phyloP scores from a whole-genome alignment of 208 protist species.

The Acanthamoeba healyi region DNA sequence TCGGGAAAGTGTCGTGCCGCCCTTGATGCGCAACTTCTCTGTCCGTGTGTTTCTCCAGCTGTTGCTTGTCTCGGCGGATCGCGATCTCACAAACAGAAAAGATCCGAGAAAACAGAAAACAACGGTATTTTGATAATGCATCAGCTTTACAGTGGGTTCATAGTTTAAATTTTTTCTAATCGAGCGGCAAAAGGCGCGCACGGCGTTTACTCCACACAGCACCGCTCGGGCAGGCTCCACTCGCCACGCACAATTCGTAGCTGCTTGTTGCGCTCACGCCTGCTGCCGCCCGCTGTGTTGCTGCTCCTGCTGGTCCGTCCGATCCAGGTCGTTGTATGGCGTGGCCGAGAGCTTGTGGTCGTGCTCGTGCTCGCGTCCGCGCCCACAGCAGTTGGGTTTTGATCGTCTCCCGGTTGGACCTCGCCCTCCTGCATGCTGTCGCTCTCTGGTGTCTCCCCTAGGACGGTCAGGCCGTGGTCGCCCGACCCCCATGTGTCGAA shows the following conservation, averaged over 20 bases:
- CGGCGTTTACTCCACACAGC: not conserved
- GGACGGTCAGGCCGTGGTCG: not conserved
- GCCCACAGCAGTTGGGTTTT: not conserved
- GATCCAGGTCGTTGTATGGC: not conserved
- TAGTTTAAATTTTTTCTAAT: too few relatives aligned
- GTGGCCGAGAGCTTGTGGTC: too few relatives aligned
- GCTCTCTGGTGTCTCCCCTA: not conserved
- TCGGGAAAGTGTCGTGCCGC: too few relatives aligned
- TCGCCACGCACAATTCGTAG: slow-evolving; percentile 22
- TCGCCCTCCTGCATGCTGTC: not conserved
- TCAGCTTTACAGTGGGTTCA: too few relatives aligned
- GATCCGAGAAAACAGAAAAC: too few relatives aligned
- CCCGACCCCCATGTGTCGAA: not conserved
- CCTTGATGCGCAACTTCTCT: too few relatives aligned
- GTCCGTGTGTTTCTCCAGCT: too few relatives aligned
- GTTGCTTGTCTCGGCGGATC: too few relatives aligned
- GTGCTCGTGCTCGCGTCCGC: not conserved
- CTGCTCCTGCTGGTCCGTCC: not conserved
- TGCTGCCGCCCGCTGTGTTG: not conserved
- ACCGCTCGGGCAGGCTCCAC: not conserved
- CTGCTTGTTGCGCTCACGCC: not conserved
- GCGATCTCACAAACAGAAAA: too few relatives aligned
- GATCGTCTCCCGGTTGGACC: not conserved
- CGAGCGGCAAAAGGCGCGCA: too few relatives aligned
- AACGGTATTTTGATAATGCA: too few relatives aligned